Base-by-base conservation (phyloP, 2,329 filamentous ascomycete genomes). In the Talaromyces amestolkiae region DNA sequence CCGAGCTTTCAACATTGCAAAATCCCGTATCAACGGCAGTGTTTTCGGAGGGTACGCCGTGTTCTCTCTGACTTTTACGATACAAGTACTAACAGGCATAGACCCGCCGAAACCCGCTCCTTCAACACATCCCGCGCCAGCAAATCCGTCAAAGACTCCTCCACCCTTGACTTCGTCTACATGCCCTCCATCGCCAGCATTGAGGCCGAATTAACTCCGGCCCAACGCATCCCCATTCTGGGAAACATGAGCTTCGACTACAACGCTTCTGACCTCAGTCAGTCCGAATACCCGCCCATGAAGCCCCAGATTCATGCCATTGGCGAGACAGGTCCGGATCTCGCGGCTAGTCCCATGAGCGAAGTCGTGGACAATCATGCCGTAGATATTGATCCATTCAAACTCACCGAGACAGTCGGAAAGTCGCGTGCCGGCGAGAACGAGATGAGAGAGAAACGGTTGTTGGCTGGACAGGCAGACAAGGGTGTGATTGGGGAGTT, bases 81-180 rank as follows among this genome's bases (percentile, higher is more conserved):
- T 10, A 3, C 19, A 15, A 22, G 4, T 8, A 27, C 43, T 59
- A 65, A 65, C 22, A 8, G 17, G 24, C 7, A 10, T 37, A 60
- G 43, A 58, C 65, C 47, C 13, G 66, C 51, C 22, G 65, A 65
- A 69, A 77, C 76, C 67, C 83, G 86, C 64, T 81, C 84, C 72
- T 88, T 89, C 82, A 89, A 89, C 78, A 87, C 86, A 67, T 86
- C 83, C 68, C 84, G 84, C 67, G 76, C 81, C 67, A 77, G 82
- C 62, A 87, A 87, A 73, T 77, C 84, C 33, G 80, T 84, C 68
- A 81, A 84, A 63, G 86, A 89, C 77, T 78, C 76, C 66, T 87
- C 85, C 47, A 86, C 86, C 49, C 85, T 89, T 66, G 87, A 89
- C 78, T 88, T 89, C 72, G 83, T 83, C 70, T 88, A 84, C 78